Base-by-base conservation (phyloP, 1,284 basidiomycete species). In the Tranzscheliella williamsii region DNA sequence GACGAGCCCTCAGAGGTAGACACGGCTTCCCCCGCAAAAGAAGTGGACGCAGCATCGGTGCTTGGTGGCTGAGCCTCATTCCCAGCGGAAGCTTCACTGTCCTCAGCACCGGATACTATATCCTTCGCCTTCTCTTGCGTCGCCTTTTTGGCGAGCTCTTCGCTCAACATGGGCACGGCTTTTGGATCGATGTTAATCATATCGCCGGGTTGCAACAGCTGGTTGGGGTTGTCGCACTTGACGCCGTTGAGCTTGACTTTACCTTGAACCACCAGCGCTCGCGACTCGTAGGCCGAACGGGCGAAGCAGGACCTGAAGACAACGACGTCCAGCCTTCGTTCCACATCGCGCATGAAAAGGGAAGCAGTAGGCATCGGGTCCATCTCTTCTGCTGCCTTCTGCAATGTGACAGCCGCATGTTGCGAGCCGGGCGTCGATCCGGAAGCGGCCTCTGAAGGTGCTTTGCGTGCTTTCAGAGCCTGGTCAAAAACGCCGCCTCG, bases 301-400 rank as follows among this genome's bases (percentile, higher is more conserved):
- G 89, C 90, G 71, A 99, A 89, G 79, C 94, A 97, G 54, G 85
- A 85, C 45, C 95, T 82, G 80, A 97, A 97, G 42, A 98, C 81
- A 73, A 93, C 85, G 26, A 91, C 87, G 72, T 99, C 95, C 72
- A 98, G 83, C 73, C 95, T 79, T 66, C 93, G 84, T 82, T 99
- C 95, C n/a, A 97, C 84, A 30, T 77, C 73, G 21, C 72, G 58
- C 54, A 77, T 48, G 47, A 75, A 74, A 15, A 77, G 48, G 24
- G 44, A 63, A 7, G 67, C 58, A 5, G 72, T 66, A 4, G 75
- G 75, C 56, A 72, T 61, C 31, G 22, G 44, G 9, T 68, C 66
- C 48, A 63, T 56, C 37, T 64, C 54, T 2, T 61, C 57, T 9
- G 45, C 24, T 21, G 45, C 42, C 24, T 52, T 57, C 22, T 57